phyloP scores from a whole-genome alignment of 345 rosid species.

The Garcia nutans region DNA sequence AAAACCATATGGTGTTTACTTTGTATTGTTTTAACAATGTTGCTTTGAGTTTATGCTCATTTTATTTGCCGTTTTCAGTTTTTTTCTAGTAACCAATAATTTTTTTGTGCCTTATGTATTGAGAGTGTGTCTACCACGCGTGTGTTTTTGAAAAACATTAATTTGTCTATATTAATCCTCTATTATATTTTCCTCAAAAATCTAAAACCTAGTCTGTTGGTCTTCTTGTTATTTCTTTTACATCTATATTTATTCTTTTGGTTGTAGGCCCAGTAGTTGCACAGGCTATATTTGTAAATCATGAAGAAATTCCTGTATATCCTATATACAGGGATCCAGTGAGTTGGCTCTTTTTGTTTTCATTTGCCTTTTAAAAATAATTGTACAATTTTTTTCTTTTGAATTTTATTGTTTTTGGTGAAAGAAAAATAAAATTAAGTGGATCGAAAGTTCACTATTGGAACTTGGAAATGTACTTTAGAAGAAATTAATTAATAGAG shows the following conservation, averaged over 20 bases:
- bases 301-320: slow-evolving; percentile 77
- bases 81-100: no score
- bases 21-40: no score
- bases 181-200: neutral
- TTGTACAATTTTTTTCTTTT: neutral
- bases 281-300: slow-evolving; percentile 89
- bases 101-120: no score
- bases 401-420: neutral
- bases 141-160: no score
- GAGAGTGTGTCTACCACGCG: no score
- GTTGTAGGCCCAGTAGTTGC: slow-evolving; percentile 87
- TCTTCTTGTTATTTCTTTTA: neutral
- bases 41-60: no score
- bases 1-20: no score
- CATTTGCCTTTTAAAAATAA: neutral
- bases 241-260: slow-evolving; percentile 8
- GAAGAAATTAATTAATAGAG: neutral
- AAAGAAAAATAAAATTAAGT: slow-evolving; percentile 3
- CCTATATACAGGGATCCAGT: slow-evolving; percentile 95
- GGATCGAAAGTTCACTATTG: neutral
- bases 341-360: slow-evolving; percentile 26
- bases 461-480: neutral
- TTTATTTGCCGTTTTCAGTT: no score
- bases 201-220: neutral
- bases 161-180: no score